Base-by-base conservation (phyloP, 306 rosid species). In the Prunus armeniaca region DNA sequence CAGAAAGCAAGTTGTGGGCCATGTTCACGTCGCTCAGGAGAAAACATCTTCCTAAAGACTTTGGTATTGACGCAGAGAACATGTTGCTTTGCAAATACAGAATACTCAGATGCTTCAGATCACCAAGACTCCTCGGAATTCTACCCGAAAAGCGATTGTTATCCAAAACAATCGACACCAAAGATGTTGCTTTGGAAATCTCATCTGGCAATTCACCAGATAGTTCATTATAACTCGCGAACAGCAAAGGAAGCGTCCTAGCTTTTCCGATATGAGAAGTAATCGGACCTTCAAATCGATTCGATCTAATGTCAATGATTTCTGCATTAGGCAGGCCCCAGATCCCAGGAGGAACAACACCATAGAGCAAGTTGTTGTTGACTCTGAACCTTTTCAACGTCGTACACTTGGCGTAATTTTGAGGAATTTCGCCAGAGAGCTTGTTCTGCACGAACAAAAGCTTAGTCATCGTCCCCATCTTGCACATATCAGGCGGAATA, bases 401-500 rank as follows among this genome's bases (percentile, higher is more conserved):
- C 20, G 15, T 32, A 80, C 98, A 95, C 43, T 79, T 66, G 0
- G 80, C 90, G 22, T 95, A 95, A 1, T 5, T 89, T 0, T 80
- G 81, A 14, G 97, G 97, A 73, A 95, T 95, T 75, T 78, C 79
- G 3, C 98, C 96, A 14, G 97, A 78, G 74, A 95, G 87, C 0
- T 89, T 90, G 86, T 95, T 95, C 86, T 95, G 90, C 60, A 89
- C 87, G 9, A 88, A n/a, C 0, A 92, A 85, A 47, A 95, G 79
- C 15, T 12, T 72, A 0, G 0, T 10, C 97, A 95, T 88, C 58
- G 76, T 84, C 47, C 97, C 92, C 67, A 56, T 80, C 3, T 66
- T 84, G 71, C 99, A 95, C 99, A 95, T 92, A 22, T 92, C 77
- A 1, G 97, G 92, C 13, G 99, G 99, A 76, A 95, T 88, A 15